These are phyloP conservation scores for Hypoxylon subgilvum DNA, from an alignment of 495 filamentous ascomycete species.

Conservation along the genomic window DNA sequence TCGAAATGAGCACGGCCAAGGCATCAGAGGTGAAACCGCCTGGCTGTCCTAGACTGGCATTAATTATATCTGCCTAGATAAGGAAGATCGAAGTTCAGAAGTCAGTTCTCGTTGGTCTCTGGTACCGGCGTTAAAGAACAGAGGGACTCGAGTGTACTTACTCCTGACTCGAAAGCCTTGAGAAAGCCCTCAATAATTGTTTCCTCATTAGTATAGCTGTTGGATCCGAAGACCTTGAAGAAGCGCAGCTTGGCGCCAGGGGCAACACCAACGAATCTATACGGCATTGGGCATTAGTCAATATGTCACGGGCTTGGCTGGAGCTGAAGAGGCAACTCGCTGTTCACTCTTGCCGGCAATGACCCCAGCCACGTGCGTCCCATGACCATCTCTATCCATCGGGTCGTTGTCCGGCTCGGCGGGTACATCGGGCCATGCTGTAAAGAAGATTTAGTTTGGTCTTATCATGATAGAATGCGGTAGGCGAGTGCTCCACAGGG, in stretches of 20 bases:
- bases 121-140: not conserved
- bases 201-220: conserved; percentile 38
- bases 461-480: too few species aligned
- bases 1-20: conserved; percentile 42
- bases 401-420: conserved; percentile 50
- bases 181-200: conserved; percentile 40
- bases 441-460: not conserved
- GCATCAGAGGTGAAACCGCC: conserved; percentile 42
- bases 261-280: conserved; percentile 55
- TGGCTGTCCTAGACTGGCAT: conserved; percentile 40
- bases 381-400: conserved; percentile 51
- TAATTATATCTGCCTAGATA: conserved; percentile 46
- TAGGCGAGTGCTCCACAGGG: too few species aligned
- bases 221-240: conserved; percentile 54
- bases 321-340: conserved; percentile 13
- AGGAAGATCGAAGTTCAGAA: not conserved
- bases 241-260: conserved; percentile 55
- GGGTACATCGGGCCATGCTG: conserved; percentile 35
- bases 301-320: too few species aligned
- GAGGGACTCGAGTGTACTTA: conserved; percentile 9
- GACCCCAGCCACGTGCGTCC: conserved; percentile 58
- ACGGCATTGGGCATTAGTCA: not conserved
- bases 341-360: conserved; percentile 53
- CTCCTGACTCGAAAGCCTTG: conserved; percentile 40
- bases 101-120: not conserved